Evolutionary conservation across 2,329 filamentous ascomycete genomes (phyloP).

Genomic region (Sphaerostilbella broomeana): DNA sequence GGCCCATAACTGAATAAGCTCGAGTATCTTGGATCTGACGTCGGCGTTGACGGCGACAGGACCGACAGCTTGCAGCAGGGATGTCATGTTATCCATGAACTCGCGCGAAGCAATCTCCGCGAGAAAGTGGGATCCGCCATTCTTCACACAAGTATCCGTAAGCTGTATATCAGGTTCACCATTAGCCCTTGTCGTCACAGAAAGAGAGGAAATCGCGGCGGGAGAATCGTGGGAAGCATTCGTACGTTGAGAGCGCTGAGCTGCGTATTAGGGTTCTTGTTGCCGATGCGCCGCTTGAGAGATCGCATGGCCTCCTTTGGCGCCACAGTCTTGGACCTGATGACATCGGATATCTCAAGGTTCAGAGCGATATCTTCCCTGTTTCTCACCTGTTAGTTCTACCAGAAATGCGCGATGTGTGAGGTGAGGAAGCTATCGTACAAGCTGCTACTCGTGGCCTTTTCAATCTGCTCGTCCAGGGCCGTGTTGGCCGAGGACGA

Average conservation of each 20-base stretch:
- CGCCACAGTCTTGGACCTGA: conserved; percentile 93
- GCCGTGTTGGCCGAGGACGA: conserved; percentile 84
- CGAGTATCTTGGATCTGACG: conserved; percentile 84
- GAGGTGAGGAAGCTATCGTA: conserved; percentile 38
- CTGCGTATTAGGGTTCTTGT: conserved; percentile 97
- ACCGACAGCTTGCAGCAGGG: conserved; percentile 76
- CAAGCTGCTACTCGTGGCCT: conserved; percentile 90
- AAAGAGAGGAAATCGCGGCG: background rate
- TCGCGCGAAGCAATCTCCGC: conserved; percentile 92
- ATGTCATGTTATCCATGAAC: conserved; percentile 96
- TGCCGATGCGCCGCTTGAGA: conserved; percentile 86
- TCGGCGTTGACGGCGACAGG: conserved; percentile 70
- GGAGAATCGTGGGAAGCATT: conserved; percentile 16
- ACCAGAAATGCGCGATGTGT: conserved; percentile 15
- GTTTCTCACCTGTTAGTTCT: background rate
- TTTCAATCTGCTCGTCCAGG: conserved; percentile 95
- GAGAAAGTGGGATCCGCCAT: conserved; percentile 92
- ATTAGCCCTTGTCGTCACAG: background rate
- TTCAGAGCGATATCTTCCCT: conserved; percentile 97
- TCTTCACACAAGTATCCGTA: conserved; percentile 97
- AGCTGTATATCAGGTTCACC: conserved; percentile 48
- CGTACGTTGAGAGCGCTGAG: conserved; percentile 89
- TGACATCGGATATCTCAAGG: conserved; percentile 95
- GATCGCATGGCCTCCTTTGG: conserved; percentile 98
- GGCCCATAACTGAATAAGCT: conserved; percentile 91